Base-by-base conservation (phyloP, 768 basidiomycete species). In the Psilocybe tampanensis region DNA sequence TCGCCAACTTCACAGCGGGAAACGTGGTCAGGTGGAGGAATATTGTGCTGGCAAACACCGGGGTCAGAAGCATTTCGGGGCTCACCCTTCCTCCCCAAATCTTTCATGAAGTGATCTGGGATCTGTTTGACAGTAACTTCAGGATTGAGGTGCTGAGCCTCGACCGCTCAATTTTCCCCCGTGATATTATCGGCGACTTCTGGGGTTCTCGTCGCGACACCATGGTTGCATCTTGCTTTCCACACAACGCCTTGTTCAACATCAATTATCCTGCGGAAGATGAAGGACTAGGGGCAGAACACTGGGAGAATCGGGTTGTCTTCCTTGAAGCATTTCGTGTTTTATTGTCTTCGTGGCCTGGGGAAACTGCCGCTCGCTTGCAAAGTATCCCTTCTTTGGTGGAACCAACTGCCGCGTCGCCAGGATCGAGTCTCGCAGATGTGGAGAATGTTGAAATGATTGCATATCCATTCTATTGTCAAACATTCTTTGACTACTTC, bases 101-200 rank as follows among this genome's bases (percentile, higher is more conserved):
- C 1, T 19, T 21, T 7, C 51, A 50, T 3, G 42, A 58, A 23
- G 44, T 60, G n/a, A 19, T 58, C 6, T 64, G 62, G 62, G 56
- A 60, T 21, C 29, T 58, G 17, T 60, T 48, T n/a, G 57, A 64
- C 34, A 52, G 54, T 49, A 64, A 64, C 29, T 64, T 60, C 21
- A 49, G 50, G 9, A 11, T 61, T 2, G 62, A 64, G 47, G 33
- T 64, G 15, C 15, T 63, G 2, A 48, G 52, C 3, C n/a, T 63
- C 1, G 59, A 63, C 41, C 45, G 47, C 19, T 44, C n/a, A 26
- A 45, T 62, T 24, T 49, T 52, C 33, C 47, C n/a, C 19, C 51
- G 29, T 6, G 11, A 34, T 17, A 6, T 18, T 36, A 26, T 54
- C 39, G 23, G 26, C 6, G 21, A 6, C 8, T 17, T 1, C 18